Conservation (phyloP, 306 rosid species). For the Prinsepia uniflora region DNA sequence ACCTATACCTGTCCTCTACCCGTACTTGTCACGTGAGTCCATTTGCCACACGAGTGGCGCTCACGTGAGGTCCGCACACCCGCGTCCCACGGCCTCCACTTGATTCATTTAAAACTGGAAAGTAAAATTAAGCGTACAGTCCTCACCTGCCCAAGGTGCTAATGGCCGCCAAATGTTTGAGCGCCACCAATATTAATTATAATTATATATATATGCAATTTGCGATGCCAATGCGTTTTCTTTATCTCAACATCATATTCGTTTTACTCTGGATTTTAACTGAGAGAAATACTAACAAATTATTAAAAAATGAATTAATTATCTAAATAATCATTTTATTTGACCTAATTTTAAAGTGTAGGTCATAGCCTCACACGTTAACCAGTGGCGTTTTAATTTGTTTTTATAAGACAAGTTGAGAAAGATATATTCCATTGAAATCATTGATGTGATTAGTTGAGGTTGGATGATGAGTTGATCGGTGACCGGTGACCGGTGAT, state of each 20-base stretch:
- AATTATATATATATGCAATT: neutral
- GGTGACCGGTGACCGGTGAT: too few species aligned
- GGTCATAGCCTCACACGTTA: neutral
- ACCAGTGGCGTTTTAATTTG: neutral
- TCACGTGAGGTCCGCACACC: conserved; percentile 24
- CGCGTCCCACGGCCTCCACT: conserved; percentile 1
- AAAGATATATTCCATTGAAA: neutral
- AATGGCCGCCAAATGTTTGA: neutral
- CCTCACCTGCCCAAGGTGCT: conserved; percentile 6
- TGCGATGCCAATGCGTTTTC: neutral
- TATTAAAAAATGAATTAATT: too few species aligned
- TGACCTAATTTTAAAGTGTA: too few species aligned
- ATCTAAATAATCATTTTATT: too few species aligned
- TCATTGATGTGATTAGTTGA: too few species aligned
- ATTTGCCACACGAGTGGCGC: conserved; percentile 24
- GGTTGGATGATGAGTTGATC: too few species aligned
- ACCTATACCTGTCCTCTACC: conserved; percentile 31
- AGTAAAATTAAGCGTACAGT: neutral
- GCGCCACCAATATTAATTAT: too few species aligned
- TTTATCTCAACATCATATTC: neutral
- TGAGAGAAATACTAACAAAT: too few species aligned
- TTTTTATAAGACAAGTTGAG: neutral
- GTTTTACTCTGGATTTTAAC: too few species aligned
- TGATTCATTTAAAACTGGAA: neutral
- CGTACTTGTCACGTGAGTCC: conserved; percentile 38